Evolutionary conservation across 2,329 filamentous ascomycete genomes (phyloP).

Genomic region (Metarhizium anisopliae): DNA sequence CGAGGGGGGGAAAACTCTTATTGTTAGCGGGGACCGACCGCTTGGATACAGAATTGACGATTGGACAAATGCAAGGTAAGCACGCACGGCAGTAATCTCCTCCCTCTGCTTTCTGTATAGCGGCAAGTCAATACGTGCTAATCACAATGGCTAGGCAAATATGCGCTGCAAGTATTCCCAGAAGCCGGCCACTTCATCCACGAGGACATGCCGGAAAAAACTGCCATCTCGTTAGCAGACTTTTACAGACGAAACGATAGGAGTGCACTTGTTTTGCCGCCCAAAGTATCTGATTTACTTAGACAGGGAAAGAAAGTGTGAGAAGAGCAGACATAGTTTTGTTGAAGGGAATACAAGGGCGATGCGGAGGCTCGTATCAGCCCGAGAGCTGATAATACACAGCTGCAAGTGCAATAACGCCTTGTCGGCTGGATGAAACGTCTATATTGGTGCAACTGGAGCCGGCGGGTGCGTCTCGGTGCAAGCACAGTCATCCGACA

Average conservation of each 20-base stretch:
- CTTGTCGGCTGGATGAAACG: too few relatives aligned
- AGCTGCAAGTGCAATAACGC: too few relatives aligned
- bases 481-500: too few relatives aligned
- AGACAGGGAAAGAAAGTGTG: constrained; percentile 53
- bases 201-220: constrained; percentile 88
- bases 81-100: not conserved
- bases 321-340: constrained; percentile 1
- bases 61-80: constrained; percentile 91
- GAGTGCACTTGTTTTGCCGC: constrained; percentile 74
- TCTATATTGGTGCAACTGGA: too few relatives aligned
- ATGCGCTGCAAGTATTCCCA: constrained; percentile 87
- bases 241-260: constrained; percentile 90
- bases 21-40: constrained; percentile 84
- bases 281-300: constrained; percentile 75
- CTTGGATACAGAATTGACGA: constrained; percentile 83
- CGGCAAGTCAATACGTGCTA: not conserved
- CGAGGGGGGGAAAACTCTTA: constrained; percentile 74
- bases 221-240: constrained; percentile 74
- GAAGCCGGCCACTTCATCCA: constrained; percentile 96
- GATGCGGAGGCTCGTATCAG: not conserved
- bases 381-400: not conserved
- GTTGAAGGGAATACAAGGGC: not conserved
- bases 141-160: constrained; percentile 55
- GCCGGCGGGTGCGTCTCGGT: too few relatives aligned
- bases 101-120: not conserved